Evolutionary conservation across 306 rosid genomes (phyloP), one percentile per base, ranked within the genome.

Genomic region (Betula pendula): DNA sequence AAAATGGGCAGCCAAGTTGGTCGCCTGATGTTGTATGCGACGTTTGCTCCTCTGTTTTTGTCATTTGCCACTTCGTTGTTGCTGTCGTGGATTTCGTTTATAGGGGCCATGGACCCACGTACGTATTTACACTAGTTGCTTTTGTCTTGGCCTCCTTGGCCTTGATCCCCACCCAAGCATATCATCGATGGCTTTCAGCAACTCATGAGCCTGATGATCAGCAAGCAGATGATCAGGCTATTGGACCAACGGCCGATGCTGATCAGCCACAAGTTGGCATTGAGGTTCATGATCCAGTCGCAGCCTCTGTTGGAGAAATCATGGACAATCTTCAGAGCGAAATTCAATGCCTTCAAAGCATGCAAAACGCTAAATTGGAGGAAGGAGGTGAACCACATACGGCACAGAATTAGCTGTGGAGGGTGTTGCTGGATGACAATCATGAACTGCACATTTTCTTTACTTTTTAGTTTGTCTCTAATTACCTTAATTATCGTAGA

Each of bases 1-100:
- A 44, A 44, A 43, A 69, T 44, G 55, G 73, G 29, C 73, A 69
- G 7, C 55, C 73, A 11, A 56, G 63, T 17, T 56, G 63, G 63
- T 14, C 63, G 33, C 16, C 63, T 24, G 63, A 56, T 11, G 10
- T 56, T 24, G 63, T 56, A 56, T 56, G 63, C 63, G 63, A 22
- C 63, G 13, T 56, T 56, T 56, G 63, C 63, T 56, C 63, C 63
- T 56, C 0, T 20, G 16, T 24, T 16, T 22, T 22, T 56, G 33
- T 56, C 16, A 24, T 56, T 22, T 56, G 33, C 33, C 63, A 56
- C 63, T 24, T 56, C 31, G 33, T 3, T 24, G 7, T 56, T 56
- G 63, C 63, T 56, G 6, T 56, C 24, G 16, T 56, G 33, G 63
- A 56, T 56, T 22, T 24, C 24, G 63, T 56, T 56, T 56, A 56